Base-by-base conservation (phyloP, 108 stramenopile species). In the Skeletonema marinoi region DNA sequence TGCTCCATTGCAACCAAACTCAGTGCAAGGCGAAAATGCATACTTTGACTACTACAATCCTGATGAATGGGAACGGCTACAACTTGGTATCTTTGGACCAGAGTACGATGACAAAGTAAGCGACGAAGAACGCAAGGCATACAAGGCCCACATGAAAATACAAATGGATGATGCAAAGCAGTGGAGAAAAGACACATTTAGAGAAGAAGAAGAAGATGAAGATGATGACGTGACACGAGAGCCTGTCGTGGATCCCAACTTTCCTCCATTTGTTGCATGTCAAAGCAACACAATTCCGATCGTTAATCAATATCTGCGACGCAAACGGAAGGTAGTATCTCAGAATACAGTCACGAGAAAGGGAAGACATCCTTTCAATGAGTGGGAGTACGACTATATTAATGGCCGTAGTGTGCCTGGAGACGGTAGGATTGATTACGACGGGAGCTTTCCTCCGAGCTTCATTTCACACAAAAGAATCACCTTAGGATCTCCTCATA, bases 361-460 rank as follows among this genome's bases (percentile, higher is more conserved):
- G 39, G 60, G 41, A 14, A 35, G 70, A 66, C 39, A 54, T 30
- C 32, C 21, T 16, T 29, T 35, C 33, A 71, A 85, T 78, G 38
- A 38, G 12, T 87, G 77, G 77, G 80, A 82, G 61, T 85, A 87
- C 39, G 86, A 87, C 59, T 87, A 87, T 41, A 60, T 74, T 13
- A 84, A 78, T 31, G 86, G 84, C 5, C 63, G 84, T 13, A 66
- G 63, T 21, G 86, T 87, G 1, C 80, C 83, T n/a, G 86, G 86
- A 2, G 86, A 87, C 61, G 86, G 86, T 3, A 54, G 86, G n/a
- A 87, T 87, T 11, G 84, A 87, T 51, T 87, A 63, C n/a, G 84
- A 85, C 50, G 82, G 82, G 29, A 71, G 83, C 2, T 87, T 87
- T 17, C 86, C 86, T 4, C 83, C 83, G 3, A 48, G 32, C n/a